Evolutionary conservation across 331 rosid genomes (phyloP), one percentile per base, ranked within the genome.

Genomic region (Acacia pycnantha): DNA sequence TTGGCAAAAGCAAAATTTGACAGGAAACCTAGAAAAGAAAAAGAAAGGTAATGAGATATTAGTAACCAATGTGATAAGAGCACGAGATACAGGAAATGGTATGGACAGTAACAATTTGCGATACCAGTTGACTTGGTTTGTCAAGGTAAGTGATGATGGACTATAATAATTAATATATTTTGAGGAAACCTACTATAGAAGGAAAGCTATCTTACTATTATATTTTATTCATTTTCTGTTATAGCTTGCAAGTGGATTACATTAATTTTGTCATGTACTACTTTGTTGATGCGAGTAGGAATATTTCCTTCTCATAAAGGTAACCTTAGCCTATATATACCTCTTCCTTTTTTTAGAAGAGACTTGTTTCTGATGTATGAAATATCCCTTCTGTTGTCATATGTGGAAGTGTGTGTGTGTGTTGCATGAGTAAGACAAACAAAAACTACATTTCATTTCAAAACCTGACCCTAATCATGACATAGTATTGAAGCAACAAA

Each of bases 401-500:
- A 13, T 22, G 13, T 22, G 65, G 65, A 22, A 10, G 65, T 8
- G 64, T 56, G 27, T 8, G 61, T 18, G 59, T 6, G 65, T 22
- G 65, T n/a, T 58, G 65, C 65, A 58, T 24, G 29, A 58, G 15
- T 43, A 79, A 79, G 61, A 35, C 51, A 29, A 27, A 47, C 24
- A 51, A 29, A 71, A 65, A 43, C 59, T 73, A 61, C 66, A 80
- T 24, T 24, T 24, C 73, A 76, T 50, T 37, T 71, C 76, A 76
- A 35, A 47, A 70, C 56, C 73, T 70, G 79, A 64, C 16, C 64
- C 53, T 27, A 77, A 64, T 24, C 66, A 64, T 40, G 83, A 26
- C 26, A 72, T 72, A 70, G 37, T 19, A 81, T 24, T 75, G 68
- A 24, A 70, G 54, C 72, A 76, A 40, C 11, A 66, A 27, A 82